Evolutionary conservation across 2,329 filamentous ascomycete genomes (phyloP).

Genomic region (Whalleya microplaca): DNA sequence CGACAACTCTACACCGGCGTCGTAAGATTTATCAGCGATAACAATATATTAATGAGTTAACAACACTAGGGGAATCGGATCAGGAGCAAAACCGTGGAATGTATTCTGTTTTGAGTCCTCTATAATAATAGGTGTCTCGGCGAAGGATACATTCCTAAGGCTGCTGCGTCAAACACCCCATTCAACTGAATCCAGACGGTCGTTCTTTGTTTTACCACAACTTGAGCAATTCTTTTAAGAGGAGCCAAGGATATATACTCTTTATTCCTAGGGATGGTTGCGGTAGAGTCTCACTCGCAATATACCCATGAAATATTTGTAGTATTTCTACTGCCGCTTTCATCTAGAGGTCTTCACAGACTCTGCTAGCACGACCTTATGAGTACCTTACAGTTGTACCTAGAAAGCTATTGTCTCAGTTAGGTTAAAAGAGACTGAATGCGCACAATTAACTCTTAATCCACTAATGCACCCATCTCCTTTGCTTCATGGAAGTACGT

Average conservation of each 20-base stretch:
- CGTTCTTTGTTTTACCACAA: constrained; percentile 9
- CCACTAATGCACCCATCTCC: too few relatives aligned
- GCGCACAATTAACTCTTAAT: too few relatives aligned
- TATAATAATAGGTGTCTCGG: constrained; percentile 1
- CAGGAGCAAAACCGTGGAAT: neutral
- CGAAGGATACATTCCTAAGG: constrained; percentile 8
- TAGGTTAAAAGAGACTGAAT: too few relatives aligned
- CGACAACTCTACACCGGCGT: neutral
- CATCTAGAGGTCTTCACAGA: neutral
- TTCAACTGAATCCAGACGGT: constrained; percentile 11
- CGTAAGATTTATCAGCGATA: neutral
- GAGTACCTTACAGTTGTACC: too few relatives aligned
- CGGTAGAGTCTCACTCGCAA: neutral
- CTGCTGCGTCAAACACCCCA: neutral
- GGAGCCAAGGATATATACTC: neutral
- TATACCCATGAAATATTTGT: neutral
- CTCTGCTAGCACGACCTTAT: too few relatives aligned
- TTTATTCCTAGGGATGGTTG: constrained; percentile 11
- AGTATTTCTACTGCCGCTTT: constrained; percentile 1
- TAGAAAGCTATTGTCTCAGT: too few relatives aligned
- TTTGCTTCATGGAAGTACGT: too few relatives aligned
- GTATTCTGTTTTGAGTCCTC: constrained; percentile 7
- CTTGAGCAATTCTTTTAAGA: neutral
- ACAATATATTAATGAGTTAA: neutral
- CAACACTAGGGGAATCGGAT: neutral